Conservation (phyloP, 2,329 filamentous ascomycete genomes). For the Fusarium chlamydosporum region DNA sequence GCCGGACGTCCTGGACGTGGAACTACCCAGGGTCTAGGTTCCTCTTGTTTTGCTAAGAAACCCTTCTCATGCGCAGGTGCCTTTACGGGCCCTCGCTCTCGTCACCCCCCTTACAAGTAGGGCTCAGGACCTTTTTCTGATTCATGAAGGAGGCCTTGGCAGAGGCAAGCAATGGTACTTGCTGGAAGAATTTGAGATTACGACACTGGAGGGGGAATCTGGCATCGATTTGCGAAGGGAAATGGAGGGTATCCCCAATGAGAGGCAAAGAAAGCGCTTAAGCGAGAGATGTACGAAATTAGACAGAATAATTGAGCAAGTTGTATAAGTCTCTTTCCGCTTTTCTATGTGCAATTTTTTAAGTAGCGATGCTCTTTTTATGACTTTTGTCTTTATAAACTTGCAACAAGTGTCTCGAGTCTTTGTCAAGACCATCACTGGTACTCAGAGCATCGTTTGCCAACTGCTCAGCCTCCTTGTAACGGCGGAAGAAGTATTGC, state of each 20-base stretch:
- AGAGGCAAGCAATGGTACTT: conserved; percentile 1
- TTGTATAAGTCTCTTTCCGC: neutral
- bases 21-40: conserved; percentile 31
- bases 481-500: conserved; percentile 68
- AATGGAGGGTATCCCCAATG: conserved; percentile 12
- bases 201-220: neutral
- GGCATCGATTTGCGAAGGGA: neutral
- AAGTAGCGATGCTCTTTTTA: conserved; percentile 48
- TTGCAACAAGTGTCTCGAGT: conserved; percentile 58
- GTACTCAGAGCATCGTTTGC: conserved; percentile 55
- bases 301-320: conserved; percentile 19
- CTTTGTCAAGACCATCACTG: conserved; percentile 58
- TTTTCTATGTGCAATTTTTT: neutral
- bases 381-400: conserved; percentile 62
- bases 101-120: conserved; percentile 4
- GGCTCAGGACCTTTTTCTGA: neutral
- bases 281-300: conserved; percentile 25
- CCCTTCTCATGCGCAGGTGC: conserved; percentile 8
- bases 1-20: neutral
- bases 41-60: conserved; percentile 38
- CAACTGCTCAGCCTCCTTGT: conserved; percentile 61
- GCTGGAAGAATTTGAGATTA: neutral
- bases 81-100: conserved; percentile 31
- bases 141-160: neutral
- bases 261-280: neutral